Evolutionary conservation across 2,329 filamentous ascomycete species (phyloP), one percentile per base, ranked within the genome.

Genomic region (Monosporascus sp.): DNA sequence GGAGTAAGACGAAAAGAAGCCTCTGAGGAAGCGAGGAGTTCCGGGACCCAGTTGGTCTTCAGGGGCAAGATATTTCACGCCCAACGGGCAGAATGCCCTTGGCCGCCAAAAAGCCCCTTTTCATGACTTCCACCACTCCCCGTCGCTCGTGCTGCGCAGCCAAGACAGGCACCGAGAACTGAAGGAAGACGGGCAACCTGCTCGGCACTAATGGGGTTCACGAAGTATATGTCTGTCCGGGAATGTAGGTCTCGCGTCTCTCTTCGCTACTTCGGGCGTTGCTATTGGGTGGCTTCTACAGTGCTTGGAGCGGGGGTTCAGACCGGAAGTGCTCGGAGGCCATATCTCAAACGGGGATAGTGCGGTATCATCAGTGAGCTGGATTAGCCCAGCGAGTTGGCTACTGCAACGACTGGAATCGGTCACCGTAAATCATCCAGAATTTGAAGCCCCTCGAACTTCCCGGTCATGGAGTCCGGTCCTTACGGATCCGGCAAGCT

Each of bases 401-500:
- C 67, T 77, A 78, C n/a, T 82, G 77, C 56, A 59, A 91, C 24
- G 79, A 79, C 52, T 92, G 88, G 89, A 80, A 86, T 56, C 72
- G 77, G 17, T 70, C 76, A 7, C 89, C 88, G 2, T 91, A 88
- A 88, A 78, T 91, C 24, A 71, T 91, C 27, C 88, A 92, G 65
- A 87, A 87, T 64, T 72, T 84, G 27, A 61, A 66, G 78, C 60
- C 19, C 20, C 24, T 6, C 27, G 8, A 17, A 11, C 41, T 20
- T 44, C 20, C 20, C 8, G 11, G 7, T 24, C 20, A 7, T 17
- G 17, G 7, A n/a, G 38, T 41, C 17, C 17, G 38, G 38, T 19
- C 22, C 43, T 45, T 48, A 6, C 48, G 83, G 80, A 58, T 87
- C 1, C 92, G 88, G 88, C 86, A 93, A 71, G 73, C 76, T 0